Conservation (phyloP, 225 moss, liverwort and hornwort species). For the Straminergon stramineum region DNA sequence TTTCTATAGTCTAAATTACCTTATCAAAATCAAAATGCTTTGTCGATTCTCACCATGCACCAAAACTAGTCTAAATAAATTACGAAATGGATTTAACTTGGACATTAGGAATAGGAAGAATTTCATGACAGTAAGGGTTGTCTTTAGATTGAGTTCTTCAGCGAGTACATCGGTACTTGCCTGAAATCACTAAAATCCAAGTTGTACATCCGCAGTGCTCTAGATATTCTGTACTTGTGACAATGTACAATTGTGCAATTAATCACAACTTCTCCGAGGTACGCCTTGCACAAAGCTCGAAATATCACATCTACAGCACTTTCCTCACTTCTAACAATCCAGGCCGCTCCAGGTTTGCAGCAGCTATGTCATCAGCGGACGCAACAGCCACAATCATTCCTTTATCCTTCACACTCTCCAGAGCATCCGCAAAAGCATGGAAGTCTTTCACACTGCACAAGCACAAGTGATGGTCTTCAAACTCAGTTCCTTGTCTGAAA, state of each 20-base stretch:
- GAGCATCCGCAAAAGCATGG: constrained; percentile 58
- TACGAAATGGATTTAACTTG: neutral
- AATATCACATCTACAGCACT: constrained; percentile 48
- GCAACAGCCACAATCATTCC: constrained; percentile 90
- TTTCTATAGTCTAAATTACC: too few species aligned
- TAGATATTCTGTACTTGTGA: neutral
- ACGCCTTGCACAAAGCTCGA: neutral
- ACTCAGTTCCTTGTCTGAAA: neutral
- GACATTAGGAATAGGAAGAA: neutral
- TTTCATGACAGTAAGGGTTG: neutral
- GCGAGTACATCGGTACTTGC: neutral
- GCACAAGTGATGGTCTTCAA: neutral
- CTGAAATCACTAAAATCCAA: neutral
- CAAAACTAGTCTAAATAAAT: too few species aligned
- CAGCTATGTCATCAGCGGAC: constrained; percentile 76
- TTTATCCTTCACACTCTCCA: constrained; percentile 78
- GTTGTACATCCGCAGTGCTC: neutral
- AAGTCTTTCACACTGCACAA: constrained; percentile 87
- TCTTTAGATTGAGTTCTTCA: neutral
- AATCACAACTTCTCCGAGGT: neutral
- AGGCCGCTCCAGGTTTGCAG: constrained; percentile 72
- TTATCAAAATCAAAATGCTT: neutral
- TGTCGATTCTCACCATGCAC: neutral
- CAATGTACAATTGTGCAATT: neutral
- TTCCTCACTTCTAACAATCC: constrained; percentile 82